A percentile compares a stretch with the other conserved stretches of the same genome.
phyloP scores from a whole-genome alignment of 352 stramenopile genomes.

The Phytopythium ostracodes region DNA sequence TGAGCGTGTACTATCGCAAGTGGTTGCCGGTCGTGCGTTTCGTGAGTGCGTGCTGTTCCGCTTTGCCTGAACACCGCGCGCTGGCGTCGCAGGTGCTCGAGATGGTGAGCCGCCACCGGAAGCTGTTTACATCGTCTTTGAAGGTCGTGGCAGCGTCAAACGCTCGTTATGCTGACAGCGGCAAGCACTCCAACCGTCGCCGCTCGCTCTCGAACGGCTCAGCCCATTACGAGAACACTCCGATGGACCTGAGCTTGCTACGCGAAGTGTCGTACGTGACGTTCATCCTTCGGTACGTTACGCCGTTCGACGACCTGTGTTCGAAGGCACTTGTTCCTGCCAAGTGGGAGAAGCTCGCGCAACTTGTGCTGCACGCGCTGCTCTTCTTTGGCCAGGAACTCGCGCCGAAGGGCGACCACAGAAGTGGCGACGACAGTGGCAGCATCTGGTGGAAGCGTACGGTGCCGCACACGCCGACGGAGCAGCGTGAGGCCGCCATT shows the following conservation, averaged over 20 bases:
- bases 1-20: constrained; percentile 66
- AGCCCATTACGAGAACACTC: neutral
- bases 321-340: constrained; percentile 45
- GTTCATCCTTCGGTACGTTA: constrained; percentile 77
- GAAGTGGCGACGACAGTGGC: constrained; percentile 20
- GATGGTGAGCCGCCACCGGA: constrained; percentile 62
- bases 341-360: constrained; percentile 79
- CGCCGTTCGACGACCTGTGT: constrained; percentile 68
- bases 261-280: constrained; percentile 73
- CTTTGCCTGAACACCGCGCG: constrained; percentile 66
- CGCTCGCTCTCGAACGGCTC: constrained; percentile 1
- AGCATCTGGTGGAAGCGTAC: constrained; percentile 56
- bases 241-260: constrained; percentile 50
- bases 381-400: constrained; percentile 59
- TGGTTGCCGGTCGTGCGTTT: constrained; percentile 73
- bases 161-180: neutral
- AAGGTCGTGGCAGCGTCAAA: constrained; percentile 35
- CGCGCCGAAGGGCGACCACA: constrained; percentile 32
- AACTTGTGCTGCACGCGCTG: constrained; percentile 62
- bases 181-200: neutral
- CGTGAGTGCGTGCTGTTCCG: constrained; percentile 49
- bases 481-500: constrained; percentile 48
- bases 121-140: constrained; percentile 60
- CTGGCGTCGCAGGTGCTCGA: constrained; percentile 54
- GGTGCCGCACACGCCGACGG: constrained; percentile 27